phyloP scores from a whole-genome alignment of 2,329 filamentous ascomycete species.

The Xylariaceae sp. region DNA sequence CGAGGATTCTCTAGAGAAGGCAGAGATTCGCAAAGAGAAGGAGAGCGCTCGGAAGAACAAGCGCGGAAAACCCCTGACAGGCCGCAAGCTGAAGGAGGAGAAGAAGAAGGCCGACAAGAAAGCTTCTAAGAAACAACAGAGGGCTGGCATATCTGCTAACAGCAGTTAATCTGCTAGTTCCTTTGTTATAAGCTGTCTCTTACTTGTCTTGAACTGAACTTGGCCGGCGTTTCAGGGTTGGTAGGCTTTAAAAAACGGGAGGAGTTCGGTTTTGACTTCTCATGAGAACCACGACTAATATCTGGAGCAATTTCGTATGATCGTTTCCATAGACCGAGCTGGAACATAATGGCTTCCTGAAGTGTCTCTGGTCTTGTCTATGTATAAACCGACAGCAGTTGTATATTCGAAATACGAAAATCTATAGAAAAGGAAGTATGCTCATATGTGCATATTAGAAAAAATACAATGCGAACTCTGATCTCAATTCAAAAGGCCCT shows the following conservation, averaged over 20 bases:
- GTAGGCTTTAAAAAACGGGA: background rate
- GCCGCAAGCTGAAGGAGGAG: slow-evolving; percentile 16
- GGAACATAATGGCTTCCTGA: too few species aligned
- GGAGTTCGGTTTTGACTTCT: too few species aligned
- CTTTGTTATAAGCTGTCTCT: background rate
- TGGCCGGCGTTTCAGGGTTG: background rate
- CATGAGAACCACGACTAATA: too few species aligned
- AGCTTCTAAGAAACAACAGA: slow-evolving; percentile 5
- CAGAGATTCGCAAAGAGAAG: slow-evolving; percentile 25
- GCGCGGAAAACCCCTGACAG: slow-evolving; percentile 18
- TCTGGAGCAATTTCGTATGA: too few species aligned
- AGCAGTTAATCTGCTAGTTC: slow-evolving; percentile 1
- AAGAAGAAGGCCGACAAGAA: slow-evolving; percentile 18
- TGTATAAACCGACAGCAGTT: too few species aligned
- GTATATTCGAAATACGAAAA: too few species aligned
- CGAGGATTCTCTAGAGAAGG: slow-evolving; percentile 17
- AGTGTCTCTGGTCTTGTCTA: too few species aligned
- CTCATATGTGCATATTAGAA: too few species aligned
- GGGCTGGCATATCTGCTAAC: background rate
- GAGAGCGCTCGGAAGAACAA: slow-evolving; percentile 17
- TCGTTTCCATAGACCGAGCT: too few species aligned
- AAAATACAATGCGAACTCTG: too few species aligned
- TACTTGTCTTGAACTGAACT: background rate
- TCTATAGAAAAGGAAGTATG: too few species aligned
- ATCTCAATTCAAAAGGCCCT: too few species aligned